A percentile compares a stretch with the other conserved stretches of the same genome.
Evolutionary conservation across 768 basidiomycete species (phyloP).

Genomic region (Hericium coralloides): DNA sequence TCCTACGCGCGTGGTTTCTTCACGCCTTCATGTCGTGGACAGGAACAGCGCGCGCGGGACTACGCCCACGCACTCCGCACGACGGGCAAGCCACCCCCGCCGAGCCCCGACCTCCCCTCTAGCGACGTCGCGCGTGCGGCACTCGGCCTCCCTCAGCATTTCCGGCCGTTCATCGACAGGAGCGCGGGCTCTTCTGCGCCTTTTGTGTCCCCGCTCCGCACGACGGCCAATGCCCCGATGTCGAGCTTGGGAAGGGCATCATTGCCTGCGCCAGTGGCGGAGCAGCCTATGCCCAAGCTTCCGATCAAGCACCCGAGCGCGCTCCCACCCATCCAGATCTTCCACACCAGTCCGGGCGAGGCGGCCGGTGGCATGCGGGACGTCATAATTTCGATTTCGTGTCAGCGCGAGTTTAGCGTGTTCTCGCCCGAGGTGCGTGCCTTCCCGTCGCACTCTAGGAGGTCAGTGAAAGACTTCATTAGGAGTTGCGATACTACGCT

Average conservation of each 20-base stretch:
- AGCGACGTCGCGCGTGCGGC: constrained; percentile 33
- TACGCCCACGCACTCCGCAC: constrained; percentile 41
- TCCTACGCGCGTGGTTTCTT: neutral
- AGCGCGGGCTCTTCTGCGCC: neutral
- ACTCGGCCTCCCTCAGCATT: constrained; percentile 40
- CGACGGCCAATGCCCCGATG: too few species aligned
- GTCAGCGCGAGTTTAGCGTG: neutral
- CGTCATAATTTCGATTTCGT: neutral
- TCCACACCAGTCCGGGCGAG: neutral
- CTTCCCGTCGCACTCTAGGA: neutral
- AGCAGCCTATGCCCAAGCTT: neutral
- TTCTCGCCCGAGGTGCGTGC: neutral
- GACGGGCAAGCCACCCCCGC: constrained; percentile 38
- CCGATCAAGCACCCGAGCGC: neutral
- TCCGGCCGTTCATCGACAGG: constrained; percentile 30
- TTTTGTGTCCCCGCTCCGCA: neutral
- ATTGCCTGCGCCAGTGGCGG: neutral
- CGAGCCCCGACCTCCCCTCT: constrained; percentile 40
- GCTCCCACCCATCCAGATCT: neutral
- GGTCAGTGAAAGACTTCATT: neutral
- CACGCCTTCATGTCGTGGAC: neutral
- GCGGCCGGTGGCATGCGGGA: neutral
- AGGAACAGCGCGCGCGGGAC: constrained; percentile 24
- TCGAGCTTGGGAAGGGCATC: too few species aligned
- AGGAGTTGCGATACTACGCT: neutral